phyloP scores from a whole-genome alignment of 1,284 basidiomycete genomes.

The Marasmius sp. region DNA sequence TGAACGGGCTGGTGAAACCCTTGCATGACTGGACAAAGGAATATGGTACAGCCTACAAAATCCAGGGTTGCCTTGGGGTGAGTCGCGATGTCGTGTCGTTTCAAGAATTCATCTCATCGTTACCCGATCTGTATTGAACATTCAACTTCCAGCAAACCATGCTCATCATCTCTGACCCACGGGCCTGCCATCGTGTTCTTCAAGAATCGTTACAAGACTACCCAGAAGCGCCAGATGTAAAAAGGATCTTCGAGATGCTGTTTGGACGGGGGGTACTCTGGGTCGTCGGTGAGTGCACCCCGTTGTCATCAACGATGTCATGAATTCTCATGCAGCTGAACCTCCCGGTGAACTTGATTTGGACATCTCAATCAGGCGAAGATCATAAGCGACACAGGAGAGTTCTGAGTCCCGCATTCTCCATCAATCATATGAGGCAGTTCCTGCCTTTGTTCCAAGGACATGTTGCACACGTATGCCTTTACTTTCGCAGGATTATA shows the following conservation, averaged over 20 bases:
- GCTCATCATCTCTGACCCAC: background rate
- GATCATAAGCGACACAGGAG: slow-evolving; percentile 4
- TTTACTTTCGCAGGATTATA: background rate
- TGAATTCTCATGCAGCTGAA: no score
- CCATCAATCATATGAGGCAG: background rate
- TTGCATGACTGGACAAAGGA: background rate
- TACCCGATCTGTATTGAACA: background rate
- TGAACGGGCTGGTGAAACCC: no score
- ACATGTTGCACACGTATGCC: background rate
- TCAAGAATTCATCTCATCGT: no score
- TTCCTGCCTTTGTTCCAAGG: background rate
- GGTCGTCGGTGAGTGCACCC: background rate
- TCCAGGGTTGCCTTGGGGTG: background rate
- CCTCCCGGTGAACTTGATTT: no score
- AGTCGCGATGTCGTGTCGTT: background rate
- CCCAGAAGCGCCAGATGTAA: background rate
- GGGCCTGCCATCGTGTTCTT: background rate
- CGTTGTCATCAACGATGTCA: no score
- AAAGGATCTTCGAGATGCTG: background rate
- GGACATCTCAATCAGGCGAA: background rate
- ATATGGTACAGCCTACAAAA: background rate
- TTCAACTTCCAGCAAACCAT: background rate
- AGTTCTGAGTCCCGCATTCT: no score
- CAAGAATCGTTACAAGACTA: background rate
- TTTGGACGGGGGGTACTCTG: background rate